Conservation (phyloP, 495 filamentous ascomycete genomes). For the Xylaria flabelliformis region DNA sequence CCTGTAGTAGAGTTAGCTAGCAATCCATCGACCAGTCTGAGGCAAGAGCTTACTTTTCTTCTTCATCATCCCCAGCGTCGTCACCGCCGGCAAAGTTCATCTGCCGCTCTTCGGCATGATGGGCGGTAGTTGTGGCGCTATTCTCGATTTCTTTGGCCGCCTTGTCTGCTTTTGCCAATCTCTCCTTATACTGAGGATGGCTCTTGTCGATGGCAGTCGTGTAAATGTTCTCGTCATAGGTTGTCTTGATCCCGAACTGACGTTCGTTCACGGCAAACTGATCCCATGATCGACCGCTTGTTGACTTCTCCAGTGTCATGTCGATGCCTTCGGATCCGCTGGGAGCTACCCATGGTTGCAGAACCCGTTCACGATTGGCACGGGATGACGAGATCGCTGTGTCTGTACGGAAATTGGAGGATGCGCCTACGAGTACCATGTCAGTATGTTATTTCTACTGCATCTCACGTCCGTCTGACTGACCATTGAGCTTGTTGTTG, state of each 20-base stretch:
- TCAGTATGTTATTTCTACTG: constrained; percentile 20
- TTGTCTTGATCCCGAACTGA: constrained; percentile 82
- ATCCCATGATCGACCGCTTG: constrained; percentile 71
- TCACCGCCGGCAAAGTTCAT: constrained; percentile 59
- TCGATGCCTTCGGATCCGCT: constrained; percentile 65
- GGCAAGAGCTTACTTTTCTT: constrained; percentile 75
- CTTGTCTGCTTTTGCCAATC: constrained; percentile 75
- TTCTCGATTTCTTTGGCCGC: constrained; percentile 91
- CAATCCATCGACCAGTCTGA: neutral
- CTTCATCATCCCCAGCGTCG: constrained; percentile 73
- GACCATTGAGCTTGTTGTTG: constrained; percentile 76
- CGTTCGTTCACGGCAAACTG: constrained; percentile 92
- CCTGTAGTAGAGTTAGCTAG: constrained; percentile 55
- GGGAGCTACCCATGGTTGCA: constrained; percentile 84
- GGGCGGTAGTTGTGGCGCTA: constrained; percentile 69
- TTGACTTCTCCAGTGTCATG: constrained; percentile 69
- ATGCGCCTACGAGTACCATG: constrained; percentile 42
- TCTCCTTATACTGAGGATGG: constrained; percentile 79
- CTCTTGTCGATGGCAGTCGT: constrained; percentile 86
- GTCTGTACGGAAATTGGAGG: constrained; percentile 80
- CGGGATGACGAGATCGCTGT: constrained; percentile 82
- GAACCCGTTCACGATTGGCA: constrained; percentile 69
- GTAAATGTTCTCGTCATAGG: constrained; percentile 93
- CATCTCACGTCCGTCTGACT: constrained; percentile 28
- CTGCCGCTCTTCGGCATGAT: constrained; percentile 90